Base-by-base conservation (phyloP, 805 yeast species). In the Wickerhamomyces chambardii region DNA sequence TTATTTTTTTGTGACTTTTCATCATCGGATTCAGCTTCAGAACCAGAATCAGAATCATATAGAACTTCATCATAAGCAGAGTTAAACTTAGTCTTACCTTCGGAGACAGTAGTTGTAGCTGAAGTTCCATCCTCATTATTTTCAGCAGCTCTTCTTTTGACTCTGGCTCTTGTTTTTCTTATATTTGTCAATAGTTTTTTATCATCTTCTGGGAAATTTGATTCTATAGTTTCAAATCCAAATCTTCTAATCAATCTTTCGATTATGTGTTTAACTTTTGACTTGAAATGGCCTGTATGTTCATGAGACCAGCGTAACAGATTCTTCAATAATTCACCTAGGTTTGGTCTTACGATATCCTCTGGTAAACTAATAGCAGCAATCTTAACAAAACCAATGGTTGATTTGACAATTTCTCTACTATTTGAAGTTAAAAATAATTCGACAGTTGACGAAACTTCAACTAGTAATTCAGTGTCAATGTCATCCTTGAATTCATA, bases 1-100 rank as follows among this genome's bases (percentile, higher is more conserved):
- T 34, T 19, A 17, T 48, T 39, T 39, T 50, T 39, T 33, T 45
- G 35, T 28, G 50, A 47, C 18, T 43, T 45, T 18, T 50, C 54
- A 6, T 63, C 73, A 25, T 65, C 75, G 16, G 68, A 79, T 6
- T 63, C 70, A 14, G 65, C 76, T 17, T 67, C 73, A 21, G 74
- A 82, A 31, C 66, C 72, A 35, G 81, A 73, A 28, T 71, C 74
- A 8, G 77, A 73, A 36, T 81, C 94, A 58, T 90, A 84, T 31
- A 92, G 64, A 0, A 95, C 97, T 55, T 84, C 92, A 50, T 92
- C 98, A 49, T 84, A 86, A 27, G 95, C 97, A 39, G 95, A 84
- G 57, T 79, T 75, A 50, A 75, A 83, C 47, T 71, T 73, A 49
- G 72, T 67, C 35, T 64, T 63, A 32, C 54, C 61, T 12, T 14